Conservation (phyloP, 371 early-diverging fungal genomes). For the Mucor piriformis region DNA sequence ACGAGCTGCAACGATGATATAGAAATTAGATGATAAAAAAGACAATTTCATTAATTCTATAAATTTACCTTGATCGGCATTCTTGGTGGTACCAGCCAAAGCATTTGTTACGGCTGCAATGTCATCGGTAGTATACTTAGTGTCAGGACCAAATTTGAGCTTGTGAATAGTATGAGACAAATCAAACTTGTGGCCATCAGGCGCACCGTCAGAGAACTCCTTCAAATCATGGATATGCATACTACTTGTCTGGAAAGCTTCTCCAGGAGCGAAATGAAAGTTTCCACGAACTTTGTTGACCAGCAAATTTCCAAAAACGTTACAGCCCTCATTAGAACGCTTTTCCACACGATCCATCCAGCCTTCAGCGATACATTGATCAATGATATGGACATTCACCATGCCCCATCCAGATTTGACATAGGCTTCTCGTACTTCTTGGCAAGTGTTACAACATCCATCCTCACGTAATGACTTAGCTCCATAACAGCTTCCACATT, state of each 20-base stretch:
- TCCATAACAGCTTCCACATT: conserved; percentile 94
- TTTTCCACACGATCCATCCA: conserved; percentile 76
- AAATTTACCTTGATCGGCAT: conserved; percentile 44
- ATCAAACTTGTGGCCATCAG: conserved; percentile 65
- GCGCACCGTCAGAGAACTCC: conserved; percentile 51
- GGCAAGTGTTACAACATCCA: conserved; percentile 96
- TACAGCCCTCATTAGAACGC: conserved; percentile 90
- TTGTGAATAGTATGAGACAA: conserved; percentile 85
- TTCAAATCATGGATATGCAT: conserved; percentile 87
- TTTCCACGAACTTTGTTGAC: conserved; percentile 94
- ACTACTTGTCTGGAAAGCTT: conserved; percentile 75
- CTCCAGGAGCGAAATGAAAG: conserved; percentile 93
- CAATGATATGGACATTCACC: conserved; percentile 69
- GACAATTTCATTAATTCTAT: conserved; percentile 1
- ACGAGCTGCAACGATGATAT: conserved; percentile 21
- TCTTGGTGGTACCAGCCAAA: conserved; percentile 69
- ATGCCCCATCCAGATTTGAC: conserved; percentile 82
- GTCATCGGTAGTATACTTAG: conserved; percentile 25
- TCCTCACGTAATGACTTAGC: conserved; percentile 59
- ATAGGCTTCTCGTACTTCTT: conserved; percentile 90
- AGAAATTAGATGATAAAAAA: not conserved
- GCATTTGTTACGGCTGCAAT: conserved; percentile 74
- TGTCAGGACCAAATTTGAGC: conserved; percentile 69
- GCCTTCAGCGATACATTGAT: conserved; percentile 92
- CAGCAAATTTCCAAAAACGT: conserved; percentile 76